Conservation (phyloP, 345 rosid species). For the Acer negundo region DNA sequence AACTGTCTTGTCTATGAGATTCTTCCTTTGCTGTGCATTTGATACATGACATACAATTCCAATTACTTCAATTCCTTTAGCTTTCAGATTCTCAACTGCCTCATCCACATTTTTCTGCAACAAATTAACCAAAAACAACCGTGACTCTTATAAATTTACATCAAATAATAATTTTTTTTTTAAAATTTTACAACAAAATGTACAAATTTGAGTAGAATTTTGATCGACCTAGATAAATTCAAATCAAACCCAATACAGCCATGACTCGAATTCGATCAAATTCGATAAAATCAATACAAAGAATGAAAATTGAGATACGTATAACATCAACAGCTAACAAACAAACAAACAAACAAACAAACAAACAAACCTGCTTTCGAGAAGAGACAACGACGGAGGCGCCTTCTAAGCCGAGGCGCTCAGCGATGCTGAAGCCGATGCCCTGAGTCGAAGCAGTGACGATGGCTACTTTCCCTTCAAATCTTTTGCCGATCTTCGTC, state of each 20-base stretch:
- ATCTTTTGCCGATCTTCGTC: constrained; percentile 45
- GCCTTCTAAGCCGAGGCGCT: constrained; percentile 82
- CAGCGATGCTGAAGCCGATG: constrained; percentile 75
- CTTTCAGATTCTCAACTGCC: constrained; percentile 70
- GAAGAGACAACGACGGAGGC: constrained; percentile 76
- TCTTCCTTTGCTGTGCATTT: constrained; percentile 69
- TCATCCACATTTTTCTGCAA: constrained; percentile 80
- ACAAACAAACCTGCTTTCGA: constrained; percentile 57
- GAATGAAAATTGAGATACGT: neutral
- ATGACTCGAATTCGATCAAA: neutral
- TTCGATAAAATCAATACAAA: neutral
- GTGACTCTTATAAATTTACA: neutral
- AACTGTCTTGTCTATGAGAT: constrained; percentile 62
- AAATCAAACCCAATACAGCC: neutral
- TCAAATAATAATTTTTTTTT: neutral
- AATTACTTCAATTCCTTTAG: constrained; percentile 62
- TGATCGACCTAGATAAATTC: neutral
- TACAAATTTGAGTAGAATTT: neutral
- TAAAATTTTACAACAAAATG: neutral
- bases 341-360: too few relatives aligned
- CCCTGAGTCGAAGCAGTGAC: constrained; percentile 98
- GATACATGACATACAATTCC: constrained; percentile 94
- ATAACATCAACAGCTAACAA: neutral
- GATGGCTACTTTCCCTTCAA: constrained; percentile 80
- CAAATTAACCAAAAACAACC: constrained; percentile 6